Base-by-base conservation (phyloP, 176 grass and related monocot genomes). In the Melocanna baccifera region DNA sequence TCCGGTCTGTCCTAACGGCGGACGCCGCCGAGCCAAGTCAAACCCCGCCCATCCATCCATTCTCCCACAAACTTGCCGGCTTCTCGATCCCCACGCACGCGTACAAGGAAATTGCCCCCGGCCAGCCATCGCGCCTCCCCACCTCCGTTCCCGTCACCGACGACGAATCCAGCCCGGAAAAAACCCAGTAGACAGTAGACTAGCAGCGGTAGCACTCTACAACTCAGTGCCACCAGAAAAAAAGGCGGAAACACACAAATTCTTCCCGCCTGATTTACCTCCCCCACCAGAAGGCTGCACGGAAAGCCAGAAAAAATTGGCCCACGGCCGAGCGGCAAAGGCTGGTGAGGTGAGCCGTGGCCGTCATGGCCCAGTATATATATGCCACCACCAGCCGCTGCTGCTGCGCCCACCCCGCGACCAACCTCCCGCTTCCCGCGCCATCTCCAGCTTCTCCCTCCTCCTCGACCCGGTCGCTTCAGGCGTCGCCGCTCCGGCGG, bases 351-450 rank as follows among this genome's bases (percentile, higher is more conserved):
- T 66, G 72, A 77, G 87, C 63, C 3, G 85, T 66, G 61, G 85
- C 85, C 65, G 26, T 36, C 81, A 90, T 90, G 88, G 84, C 88
- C 78, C 87, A 85, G 78, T 81, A 90, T 78, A 86, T 86, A 90
- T 86, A 86, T 79, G 84, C 83, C 88, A 71, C 53, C 82, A 15
- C 19, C 48, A 39, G 34, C 76, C 20, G n/a, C 77, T 26, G 45
- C 71, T 58, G 73, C 75, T 26, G 66, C 46, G 7, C 42, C 62
- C 63, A 28, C 66, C 34, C 37, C 47, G 16, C 25, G 55, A 62
- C 45, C 28, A 12, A 19, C 9, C 63, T 80, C 14, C 34, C 48
- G 6, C 15, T 50, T 84, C 71, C 71, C 39, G 37, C 23, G 9
- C 45, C 3, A 37, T 15, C 59, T n/a, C 71, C 16, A 2, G 8